Evolutionary conservation across 148 eudicot species (phyloP).

Genomic region (Vaccinium myrtillus): DNA sequence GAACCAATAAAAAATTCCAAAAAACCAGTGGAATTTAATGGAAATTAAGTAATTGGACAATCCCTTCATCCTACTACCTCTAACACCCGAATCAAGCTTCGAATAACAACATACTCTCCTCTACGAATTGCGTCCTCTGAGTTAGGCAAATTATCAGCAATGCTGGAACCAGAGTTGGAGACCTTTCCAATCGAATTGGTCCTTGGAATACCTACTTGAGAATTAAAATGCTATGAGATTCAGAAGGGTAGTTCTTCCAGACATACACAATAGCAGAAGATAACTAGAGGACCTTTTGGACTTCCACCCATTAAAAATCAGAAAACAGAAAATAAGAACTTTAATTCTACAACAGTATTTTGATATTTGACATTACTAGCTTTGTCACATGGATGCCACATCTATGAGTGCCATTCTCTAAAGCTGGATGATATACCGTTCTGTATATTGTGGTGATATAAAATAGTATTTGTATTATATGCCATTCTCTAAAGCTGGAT

Average conservation of each 20-base stretch:
- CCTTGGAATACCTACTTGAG: conserved; percentile 65
- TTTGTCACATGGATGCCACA: neutral
- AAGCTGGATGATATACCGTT: neutral
- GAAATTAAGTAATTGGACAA: conserved; percentile 5
- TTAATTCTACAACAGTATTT: neutral
- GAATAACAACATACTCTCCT: conserved; percentile 90
- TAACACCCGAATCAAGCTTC: conserved; percentile 89
- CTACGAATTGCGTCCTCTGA: conserved; percentile 85
- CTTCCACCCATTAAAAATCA: neutral
- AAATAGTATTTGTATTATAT: neutral
- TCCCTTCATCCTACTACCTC: conserved; percentile 49
- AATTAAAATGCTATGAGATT: conserved; percentile 6
- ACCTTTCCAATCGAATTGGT: conserved; percentile 66
- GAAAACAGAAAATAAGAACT: neutral
- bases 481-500: neutral
- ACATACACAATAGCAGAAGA: neutral
- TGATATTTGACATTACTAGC: conserved; percentile 3
- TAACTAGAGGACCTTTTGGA: neutral
- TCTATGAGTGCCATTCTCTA: neutral
- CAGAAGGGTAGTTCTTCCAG: neutral
- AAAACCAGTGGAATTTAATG: neutral
- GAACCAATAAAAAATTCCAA: conserved; percentile 22
- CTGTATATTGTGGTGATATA: neutral
- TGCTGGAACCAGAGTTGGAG: conserved; percentile 48
- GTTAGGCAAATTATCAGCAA: conserved; percentile 51